A percentile compares a stretch with the other conserved stretches of the same genome.
Conservation (phyloP, 2,329 filamentous ascomycete species). For the Colletotrichum incanum region DNA sequence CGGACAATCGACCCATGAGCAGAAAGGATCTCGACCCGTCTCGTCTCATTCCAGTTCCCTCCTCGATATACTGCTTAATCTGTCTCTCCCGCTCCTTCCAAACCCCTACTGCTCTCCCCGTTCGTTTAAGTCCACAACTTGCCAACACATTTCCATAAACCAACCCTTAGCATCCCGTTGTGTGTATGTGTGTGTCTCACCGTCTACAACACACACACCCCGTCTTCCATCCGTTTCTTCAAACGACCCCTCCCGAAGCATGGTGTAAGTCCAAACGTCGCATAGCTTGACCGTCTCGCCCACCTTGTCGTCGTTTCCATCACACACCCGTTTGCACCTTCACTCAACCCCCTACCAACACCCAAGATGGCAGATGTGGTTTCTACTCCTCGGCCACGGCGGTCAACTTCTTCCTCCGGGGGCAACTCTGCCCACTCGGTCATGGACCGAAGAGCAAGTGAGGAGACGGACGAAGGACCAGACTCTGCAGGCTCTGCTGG, state of each 20-base stretch:
- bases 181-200: slow-evolving; percentile 37
- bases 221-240: slow-evolving; percentile 22
- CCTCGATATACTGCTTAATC: slow-evolving; percentile 24
- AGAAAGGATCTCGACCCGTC: slow-evolving; percentile 26
- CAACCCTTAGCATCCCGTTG: slow-evolving; percentile 29
- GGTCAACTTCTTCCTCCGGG: slow-evolving; percentile 44
- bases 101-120: slow-evolving; percentile 16
- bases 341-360: slow-evolving; percentile 6
- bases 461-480: slow-evolving; percentile 37
- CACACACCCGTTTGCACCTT: slow-evolving; percentile 41
- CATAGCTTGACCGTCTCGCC: slow-evolving; percentile 33
- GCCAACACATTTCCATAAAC: slow-evolving; percentile 12
- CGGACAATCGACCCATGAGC: slow-evolving; percentile 33
- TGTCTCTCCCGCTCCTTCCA: slow-evolving; percentile 28
- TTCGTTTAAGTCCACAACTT: slow-evolving; percentile 26
- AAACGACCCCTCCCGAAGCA: slow-evolving; percentile 36
- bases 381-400: slow-evolving; percentile 39
- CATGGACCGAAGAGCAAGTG: slow-evolving; percentile 44
- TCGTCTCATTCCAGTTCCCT: slow-evolving; percentile 32
- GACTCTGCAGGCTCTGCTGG: slow-evolving; percentile 37
- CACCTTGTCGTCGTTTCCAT: slow-evolving; percentile 32
- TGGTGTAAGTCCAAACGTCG: slow-evolving; percentile 43
- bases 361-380: slow-evolving; percentile 43
- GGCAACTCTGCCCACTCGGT: slow-evolving; percentile 40
- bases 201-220: slow-evolving; percentile 30